A percentile compares a stretch with the other conserved stretches of the same genome.
phyloP scores from a whole-genome alignment of 768 basidiomycete species.

The Dentipellis fragilis region DNA sequence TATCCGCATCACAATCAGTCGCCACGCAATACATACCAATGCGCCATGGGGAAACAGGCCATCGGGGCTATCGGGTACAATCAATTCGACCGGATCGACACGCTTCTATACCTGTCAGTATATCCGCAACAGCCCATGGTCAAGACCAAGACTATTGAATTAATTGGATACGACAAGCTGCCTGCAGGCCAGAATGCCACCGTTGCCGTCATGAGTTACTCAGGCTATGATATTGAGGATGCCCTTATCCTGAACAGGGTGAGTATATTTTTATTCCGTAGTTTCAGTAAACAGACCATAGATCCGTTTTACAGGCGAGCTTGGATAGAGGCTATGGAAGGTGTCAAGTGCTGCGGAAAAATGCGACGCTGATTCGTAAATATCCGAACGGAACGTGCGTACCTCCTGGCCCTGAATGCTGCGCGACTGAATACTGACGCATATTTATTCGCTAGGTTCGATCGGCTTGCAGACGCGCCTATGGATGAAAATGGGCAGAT shows the following conservation, averaged over 20 bases:
- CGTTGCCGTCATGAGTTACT: conserved; percentile 98
- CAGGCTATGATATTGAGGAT: conserved; percentile 99
- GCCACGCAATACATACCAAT: conserved; percentile 98
- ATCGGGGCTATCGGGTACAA: conserved; percentile 98
- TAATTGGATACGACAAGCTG: conserved; percentile 91
- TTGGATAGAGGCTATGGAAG: conserved; percentile 95
- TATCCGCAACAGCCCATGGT: conserved; percentile 99
- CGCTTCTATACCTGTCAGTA: conserved; percentile 91
- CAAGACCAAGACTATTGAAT: conserved; percentile 95
- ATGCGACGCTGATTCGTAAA: conserved; percentile 86
- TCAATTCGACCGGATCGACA: conserved; percentile 95
- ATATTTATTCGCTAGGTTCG: conserved; percentile 45
- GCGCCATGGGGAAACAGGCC: conserved; percentile 99
- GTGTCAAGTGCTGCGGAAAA: conserved; percentile 96
- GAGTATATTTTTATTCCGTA: conserved; percentile 9
- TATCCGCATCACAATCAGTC: conserved; percentile 99
- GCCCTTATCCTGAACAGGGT: conserved; percentile 94
- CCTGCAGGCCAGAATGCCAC: conserved; percentile 98
- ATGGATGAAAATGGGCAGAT: conserved; percentile 70
- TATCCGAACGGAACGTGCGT: conserved; percentile 96
- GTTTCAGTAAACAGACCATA: neutral
- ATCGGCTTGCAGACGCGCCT: conserved; percentile 90
- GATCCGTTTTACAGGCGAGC: conserved; percentile 51
- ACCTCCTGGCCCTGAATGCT: neutral
- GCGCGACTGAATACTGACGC: neutral